Evolutionary conservation across 371 early-diverging fungal genomes (phyloP).

Genomic region (Mucor circinelloides): DNA sequence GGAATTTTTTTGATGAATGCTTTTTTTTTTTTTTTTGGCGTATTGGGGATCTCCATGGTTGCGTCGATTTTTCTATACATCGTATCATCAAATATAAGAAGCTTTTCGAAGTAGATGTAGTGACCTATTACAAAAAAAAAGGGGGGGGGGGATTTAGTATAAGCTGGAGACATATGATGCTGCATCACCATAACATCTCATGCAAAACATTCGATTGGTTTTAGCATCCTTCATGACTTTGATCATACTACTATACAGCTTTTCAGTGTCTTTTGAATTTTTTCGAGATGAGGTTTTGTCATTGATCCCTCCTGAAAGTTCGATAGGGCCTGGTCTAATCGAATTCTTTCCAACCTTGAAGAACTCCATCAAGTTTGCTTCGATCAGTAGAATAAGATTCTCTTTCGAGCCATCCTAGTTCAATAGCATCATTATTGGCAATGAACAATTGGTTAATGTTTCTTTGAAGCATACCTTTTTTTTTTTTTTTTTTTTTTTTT

Average conservation of each 20-base stretch:
- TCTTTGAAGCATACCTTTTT: too few species aligned
- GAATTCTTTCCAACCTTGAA: conserved; percentile 16
- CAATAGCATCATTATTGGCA: conserved; percentile 16
- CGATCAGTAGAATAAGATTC: conserved; percentile 20
- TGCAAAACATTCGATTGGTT: conserved; percentile 12
- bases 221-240: conserved; percentile 7
- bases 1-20: conserved; percentile 12
- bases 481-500: too few species aligned
- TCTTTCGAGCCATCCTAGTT: conserved; percentile 23
- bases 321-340: conserved; percentile 12
- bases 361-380: conserved; percentile 13
- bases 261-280: conserved; percentile 14
- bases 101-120: conserved; percentile 2
- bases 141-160: background rate
- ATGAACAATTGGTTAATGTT: conserved; percentile 23
- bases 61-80: conserved; percentile 7
- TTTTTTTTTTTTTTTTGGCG: conserved; percentile 6
- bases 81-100: background rate
- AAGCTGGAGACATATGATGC: background rate
- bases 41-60: conserved; percentile 6
- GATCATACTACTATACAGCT: conserved; percentile 16
- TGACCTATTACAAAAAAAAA: background rate
- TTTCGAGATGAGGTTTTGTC: conserved; percentile 14
- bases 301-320: conserved; percentile 18
- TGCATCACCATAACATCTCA: background rate